Base-by-base conservation (phyloP, 176 grass and related monocot species). In the Coix lacrymajobi region DNA sequence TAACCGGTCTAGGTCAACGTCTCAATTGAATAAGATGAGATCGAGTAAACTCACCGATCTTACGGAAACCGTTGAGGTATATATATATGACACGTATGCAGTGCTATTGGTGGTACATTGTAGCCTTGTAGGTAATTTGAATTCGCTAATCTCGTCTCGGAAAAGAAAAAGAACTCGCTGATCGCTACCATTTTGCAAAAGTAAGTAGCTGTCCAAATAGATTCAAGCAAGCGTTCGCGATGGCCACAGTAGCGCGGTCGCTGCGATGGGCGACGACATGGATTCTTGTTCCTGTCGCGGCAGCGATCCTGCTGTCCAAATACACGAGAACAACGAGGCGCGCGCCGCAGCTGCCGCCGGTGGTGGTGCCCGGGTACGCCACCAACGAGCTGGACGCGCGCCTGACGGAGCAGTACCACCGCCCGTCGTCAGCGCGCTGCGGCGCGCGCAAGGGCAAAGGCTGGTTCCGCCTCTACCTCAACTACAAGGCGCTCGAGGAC, bases 331-430 rank as follows among this genome's bases (percentile, higher is more conserved):
- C 41, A 26, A 46, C 69, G 40, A 45, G 7, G 13, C n/a, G 12
- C 24, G n/a, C 12, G 13, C 39, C 24, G 40, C 69, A 24, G 31
- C 32, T 56, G 32, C 62, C 28, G 22, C 84, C 91, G 3, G 81
- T 92, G 52, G 31, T 92, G 36, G 88, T 92, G 30, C 91, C 91
- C 13, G 91, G 91, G 9, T 86, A 78, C 44, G 84, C 87, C 15
- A 85, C 80, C 74, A 92, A 92, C 80, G 80, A 92, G 75, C 91
- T 92, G 3, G 87, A 92, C 69, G 87, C 84, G 12, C 91, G 87
- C 38, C 91, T 92, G 36, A 92, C 84, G 2, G 19, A 40, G n/a
- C 84, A 63, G 5, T 89, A 84, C 84, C 78, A 84, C 84, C 78
- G 54, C 48, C 87, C 91, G 8, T 81, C 71, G 19, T 90, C 77